phyloP scores from a whole-genome alignment of 129 eudicot genomes.

The Kitagawia praeruptora region DNA sequence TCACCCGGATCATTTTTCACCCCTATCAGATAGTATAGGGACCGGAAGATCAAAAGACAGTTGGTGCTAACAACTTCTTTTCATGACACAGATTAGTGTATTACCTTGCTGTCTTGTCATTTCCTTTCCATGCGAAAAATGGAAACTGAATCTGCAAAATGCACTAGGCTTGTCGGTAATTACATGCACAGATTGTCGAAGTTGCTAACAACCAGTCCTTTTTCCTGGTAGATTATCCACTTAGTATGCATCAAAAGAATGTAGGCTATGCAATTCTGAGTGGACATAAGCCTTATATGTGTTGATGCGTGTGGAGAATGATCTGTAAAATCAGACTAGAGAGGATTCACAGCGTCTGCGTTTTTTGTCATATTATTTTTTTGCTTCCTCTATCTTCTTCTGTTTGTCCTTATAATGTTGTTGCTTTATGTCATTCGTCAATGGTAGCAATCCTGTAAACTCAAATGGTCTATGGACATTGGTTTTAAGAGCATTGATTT shows the following conservation, averaged over 20 bases:
- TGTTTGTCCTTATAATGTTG: not conserved
- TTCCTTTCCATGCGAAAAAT: not conserved
- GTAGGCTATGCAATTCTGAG: not conserved
- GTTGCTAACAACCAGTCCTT: not conserved
- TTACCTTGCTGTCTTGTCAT: not conserved
- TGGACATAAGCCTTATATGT: not conserved
- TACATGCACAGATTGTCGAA: not conserved
- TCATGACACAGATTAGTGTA: not conserved
- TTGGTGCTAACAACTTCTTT: not conserved
- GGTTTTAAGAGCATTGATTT: not conserved
- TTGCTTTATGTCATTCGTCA: no score
- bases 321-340: not conserved
- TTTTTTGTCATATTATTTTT: no score
- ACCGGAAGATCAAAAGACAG: not conserved
- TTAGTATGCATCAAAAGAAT: not conserved
- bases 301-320: not conserved
- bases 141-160: not conserved
- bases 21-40: not conserved
- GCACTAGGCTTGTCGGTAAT: not conserved
- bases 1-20: no score
- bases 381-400: not conserved
- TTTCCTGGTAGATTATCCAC: not conserved
- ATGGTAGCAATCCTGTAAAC: not conserved
- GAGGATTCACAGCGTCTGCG: not conserved
- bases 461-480: no score